phyloP scores from a whole-genome alignment of 1,284 basidiomycete genomes.

The Vanrija sp. region DNA sequence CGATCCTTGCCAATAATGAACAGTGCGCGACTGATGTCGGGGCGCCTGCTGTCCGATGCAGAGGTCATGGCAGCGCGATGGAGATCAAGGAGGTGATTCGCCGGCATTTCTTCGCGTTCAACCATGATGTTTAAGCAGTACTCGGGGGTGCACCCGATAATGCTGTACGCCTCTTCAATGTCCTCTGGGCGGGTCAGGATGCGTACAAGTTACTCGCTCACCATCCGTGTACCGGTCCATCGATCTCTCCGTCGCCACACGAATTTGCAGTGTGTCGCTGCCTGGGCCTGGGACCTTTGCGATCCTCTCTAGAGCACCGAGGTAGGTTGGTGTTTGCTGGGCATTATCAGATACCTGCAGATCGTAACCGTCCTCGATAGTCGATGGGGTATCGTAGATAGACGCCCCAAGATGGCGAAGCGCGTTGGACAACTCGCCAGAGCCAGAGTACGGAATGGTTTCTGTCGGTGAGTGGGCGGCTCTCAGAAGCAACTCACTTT shows the following conservation, averaged over 20 bases:
- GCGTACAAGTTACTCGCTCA: slow-evolving; percentile 4
- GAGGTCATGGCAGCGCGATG: slow-evolving; percentile 29
- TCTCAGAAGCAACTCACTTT: slow-evolving; percentile 1
- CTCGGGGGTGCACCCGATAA: slow-evolving; percentile 26
- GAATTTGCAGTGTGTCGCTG: slow-evolving; percentile 27
- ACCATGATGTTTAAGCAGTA: slow-evolving; percentile 26
- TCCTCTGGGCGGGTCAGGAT: slow-evolving; percentile 31
- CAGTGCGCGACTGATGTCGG: slow-evolving; percentile 25
- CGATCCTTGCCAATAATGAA: slow-evolving; percentile 31
- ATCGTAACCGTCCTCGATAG: slow-evolving; percentile 33
- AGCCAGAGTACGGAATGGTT: slow-evolving; percentile 7
- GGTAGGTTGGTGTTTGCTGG: slow-evolving; percentile 17
- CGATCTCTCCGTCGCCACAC: slow-evolving; percentile 36
- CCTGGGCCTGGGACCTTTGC: slow-evolving; percentile 19
- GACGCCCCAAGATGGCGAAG: slow-evolving; percentile 28
- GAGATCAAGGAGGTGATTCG: slow-evolving; percentile 29
- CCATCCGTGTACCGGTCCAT: slow-evolving; percentile 30
- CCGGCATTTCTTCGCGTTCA: slow-evolving; percentile 29
- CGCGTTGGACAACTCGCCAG: neutral
- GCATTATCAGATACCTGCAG: slow-evolving; percentile 31
- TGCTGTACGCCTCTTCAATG: slow-evolving; percentile 29
- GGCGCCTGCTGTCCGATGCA: slow-evolving; percentile 13
- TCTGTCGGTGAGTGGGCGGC: neutral
- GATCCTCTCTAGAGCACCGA: slow-evolving; percentile 32
- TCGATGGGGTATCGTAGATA: slow-evolving; percentile 21